phyloP scores from a whole-genome alignment of 179 eudicot genomes.

The Vitellaria paradoxa region DNA sequence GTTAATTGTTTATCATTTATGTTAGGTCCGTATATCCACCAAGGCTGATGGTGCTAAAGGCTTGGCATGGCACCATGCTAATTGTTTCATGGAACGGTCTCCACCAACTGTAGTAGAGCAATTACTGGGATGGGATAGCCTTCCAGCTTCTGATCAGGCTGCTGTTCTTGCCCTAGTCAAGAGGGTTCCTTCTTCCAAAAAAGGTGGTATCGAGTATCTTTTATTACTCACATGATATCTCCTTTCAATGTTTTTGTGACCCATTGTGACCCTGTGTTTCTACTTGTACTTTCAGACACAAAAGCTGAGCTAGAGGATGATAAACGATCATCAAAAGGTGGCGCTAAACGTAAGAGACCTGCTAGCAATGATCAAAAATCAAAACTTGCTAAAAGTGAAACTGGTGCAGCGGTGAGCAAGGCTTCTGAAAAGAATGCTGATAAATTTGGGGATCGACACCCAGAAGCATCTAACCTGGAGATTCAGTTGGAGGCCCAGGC shows the following conservation, averaged over 20 bases:
- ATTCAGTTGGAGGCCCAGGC: slow-evolving; percentile 70
- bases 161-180: slow-evolving; percentile 50
- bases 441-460: slow-evolving; percentile 19
- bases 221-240: background rate
- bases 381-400: slow-evolving; percentile 55
- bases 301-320: slow-evolving; percentile 26
- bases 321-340: slow-evolving; percentile 37
- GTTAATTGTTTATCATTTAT: slow-evolving; percentile 3
- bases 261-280: slow-evolving; percentile 10
- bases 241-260: background rate
- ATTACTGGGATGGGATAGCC: slow-evolving; percentile 72
- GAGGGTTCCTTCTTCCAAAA: slow-evolving; percentile 47
- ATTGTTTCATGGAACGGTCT: slow-evolving; percentile 59
- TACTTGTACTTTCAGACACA: slow-evolving; percentile 30
- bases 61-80: slow-evolving; percentile 90
- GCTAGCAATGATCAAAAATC: slow-evolving; percentile 37
- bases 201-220: slow-evolving; percentile 26
- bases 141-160: slow-evolving; percentile 65
- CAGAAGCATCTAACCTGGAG: slow-evolving; percentile 43
- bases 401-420: slow-evolving; percentile 18
- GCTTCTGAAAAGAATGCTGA: slow-evolving; percentile 29
- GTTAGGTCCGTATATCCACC: slow-evolving; percentile 81
- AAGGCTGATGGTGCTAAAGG: slow-evolving; percentile 66
- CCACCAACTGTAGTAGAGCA: slow-evolving; percentile 54
- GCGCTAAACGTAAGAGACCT: slow-evolving; percentile 62